Evolutionary conservation across 2,329 filamentous ascomycete genomes (phyloP), one percentile per base, ranked within the genome.

Genomic region (Trichoderma arundinaceum): DNA sequence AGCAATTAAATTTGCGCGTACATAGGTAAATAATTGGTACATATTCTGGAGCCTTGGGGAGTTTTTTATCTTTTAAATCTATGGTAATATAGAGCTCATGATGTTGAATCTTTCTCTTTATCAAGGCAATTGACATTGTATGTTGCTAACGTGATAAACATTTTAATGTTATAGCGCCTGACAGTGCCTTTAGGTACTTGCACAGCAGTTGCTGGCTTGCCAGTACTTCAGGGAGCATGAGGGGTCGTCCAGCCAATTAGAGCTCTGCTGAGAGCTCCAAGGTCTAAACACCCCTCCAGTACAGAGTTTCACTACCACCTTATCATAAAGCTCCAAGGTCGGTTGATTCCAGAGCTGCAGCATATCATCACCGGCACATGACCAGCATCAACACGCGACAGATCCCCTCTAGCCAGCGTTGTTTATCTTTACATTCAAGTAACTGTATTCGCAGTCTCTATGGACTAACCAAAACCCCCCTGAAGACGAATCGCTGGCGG

Each of bases 341-440:
- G 2, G 4, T 41, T 54, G 33, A 9, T n/a, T 33, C 41, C 38
- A 39, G 49, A 63, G 59, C 59, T 63, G 49, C 48, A 62, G 49
- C 59, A 62, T 44, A 38, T 33, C 13, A 43, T 52, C 59, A 44
- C 39, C 28, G 9, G 59, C 59, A 62, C 59, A 62, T 62, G 58
- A 53, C 38, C 48, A 41, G 48, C 38, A 38, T 28, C 32, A 44
- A 33, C 49, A 46, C 48, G 39, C 59, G 49, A 63, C 49, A 63
- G 39, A 39, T 7, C 32, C 32, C 35, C 38, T n/a, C 49, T 17
- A 46, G 13, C n/a, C 8, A 54, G 22, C 49, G 54, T 43, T 28
- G 46, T 39, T 22, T 10, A 10, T 32, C 38, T 17, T 15, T 17
- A 15, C 35, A 44, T 52, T 61, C 49, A 7, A 53, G 38, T 22